Conservation (phyloP, 2,329 filamentous ascomycete species). For the Passalora sequoiae region DNA sequence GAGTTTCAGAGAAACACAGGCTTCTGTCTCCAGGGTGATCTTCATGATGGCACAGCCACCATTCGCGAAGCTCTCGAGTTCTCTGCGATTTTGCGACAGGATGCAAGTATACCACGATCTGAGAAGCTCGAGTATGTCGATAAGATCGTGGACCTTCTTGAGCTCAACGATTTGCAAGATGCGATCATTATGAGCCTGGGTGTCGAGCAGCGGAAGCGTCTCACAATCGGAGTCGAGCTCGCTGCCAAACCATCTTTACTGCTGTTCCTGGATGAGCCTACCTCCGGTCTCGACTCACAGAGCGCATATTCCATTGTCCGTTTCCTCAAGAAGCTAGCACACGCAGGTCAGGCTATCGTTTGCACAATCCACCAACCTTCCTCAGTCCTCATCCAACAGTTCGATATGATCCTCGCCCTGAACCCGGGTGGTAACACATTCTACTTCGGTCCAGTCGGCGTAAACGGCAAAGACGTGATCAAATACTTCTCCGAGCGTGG, state of each 20-base stretch:
- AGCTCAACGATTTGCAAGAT: slow-evolving; percentile 62
- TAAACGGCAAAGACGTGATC: slow-evolving; percentile 60
- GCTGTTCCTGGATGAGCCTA: slow-evolving; percentile 68
- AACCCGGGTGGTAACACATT: slow-evolving; percentile 66
- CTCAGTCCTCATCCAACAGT: slow-evolving; percentile 63
- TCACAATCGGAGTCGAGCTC: slow-evolving; percentile 69
- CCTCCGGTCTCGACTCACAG: slow-evolving; percentile 64
- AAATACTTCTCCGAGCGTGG: slow-evolving; percentile 65
- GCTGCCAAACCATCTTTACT: slow-evolving; percentile 63
- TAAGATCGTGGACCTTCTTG: slow-evolving; percentile 60
- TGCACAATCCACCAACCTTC: slow-evolving; percentile 72
- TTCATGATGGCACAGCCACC: slow-evolving; percentile 63
- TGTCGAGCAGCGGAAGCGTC: slow-evolving; percentile 65
- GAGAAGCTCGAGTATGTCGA: slow-evolving; percentile 65
- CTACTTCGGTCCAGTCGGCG: slow-evolving; percentile 67
- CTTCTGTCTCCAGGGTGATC: slow-evolving; percentile 67
- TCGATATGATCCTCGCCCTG: slow-evolving; percentile 67
- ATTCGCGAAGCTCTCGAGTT: slow-evolving; percentile 66
- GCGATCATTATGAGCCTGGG: slow-evolving; percentile 60
- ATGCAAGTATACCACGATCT: slow-evolving; percentile 47
- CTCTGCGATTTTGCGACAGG: slow-evolving; percentile 61
- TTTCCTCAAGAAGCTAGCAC: slow-evolving; percentile 63
- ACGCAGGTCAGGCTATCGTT: slow-evolving; percentile 64
- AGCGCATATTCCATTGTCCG: slow-evolving; percentile 63
- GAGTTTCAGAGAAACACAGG: slow-evolving; percentile 66